Evolutionary conservation across 495 filamentous ascomycete genomes (phyloP).

Genomic region (Daldinia grandis): DNA sequence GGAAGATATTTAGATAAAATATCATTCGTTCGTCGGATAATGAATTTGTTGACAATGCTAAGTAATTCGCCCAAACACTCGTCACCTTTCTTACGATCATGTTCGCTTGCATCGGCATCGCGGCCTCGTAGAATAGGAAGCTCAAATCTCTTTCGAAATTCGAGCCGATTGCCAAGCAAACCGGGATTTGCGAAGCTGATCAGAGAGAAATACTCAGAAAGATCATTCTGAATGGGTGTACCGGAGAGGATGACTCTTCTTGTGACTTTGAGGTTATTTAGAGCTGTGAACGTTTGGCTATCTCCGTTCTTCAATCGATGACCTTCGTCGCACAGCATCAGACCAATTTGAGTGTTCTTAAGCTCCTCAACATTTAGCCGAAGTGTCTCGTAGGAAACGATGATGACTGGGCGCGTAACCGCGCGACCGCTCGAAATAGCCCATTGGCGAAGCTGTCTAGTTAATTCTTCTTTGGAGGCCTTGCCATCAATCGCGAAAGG

Average conservation of each 20-base stretch:
- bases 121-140: constrained; percentile 91
- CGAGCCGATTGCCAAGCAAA: constrained; percentile 83
- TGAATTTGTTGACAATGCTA: constrained; percentile 93
- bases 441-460: constrained; percentile 91
- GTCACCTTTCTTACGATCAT: constrained; percentile 83
- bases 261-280: constrained; percentile 89
- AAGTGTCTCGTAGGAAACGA: constrained; percentile 97
- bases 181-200: constrained; percentile 97
- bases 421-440: constrained; percentile 86
- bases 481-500: constrained; percentile 98
- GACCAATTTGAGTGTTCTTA: constrained; percentile 83
- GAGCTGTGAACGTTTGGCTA: constrained; percentile 88
- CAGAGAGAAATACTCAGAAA: constrained; percentile 96
- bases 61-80: constrained; percentile 84
- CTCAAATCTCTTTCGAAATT: constrained; percentile 96
- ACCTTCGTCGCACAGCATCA: constrained; percentile 97
- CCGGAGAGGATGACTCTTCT: constrained; percentile 94
- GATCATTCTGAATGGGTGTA: constrained; percentile 97
- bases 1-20: constrained; percentile 98
- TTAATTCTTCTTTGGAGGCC: constrained; percentile 92
- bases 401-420: constrained; percentile 96
- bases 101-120: constrained; percentile 87
- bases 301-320: constrained; percentile 99
- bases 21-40: constrained; percentile 98
- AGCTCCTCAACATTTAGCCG: constrained; percentile 90